Percentiles rank a stretch among this genome's conserved stretches.
Evolutionary conservation across 441 rosid genomes (phyloP).

Genomic region (Aleurites moluccanus): DNA sequence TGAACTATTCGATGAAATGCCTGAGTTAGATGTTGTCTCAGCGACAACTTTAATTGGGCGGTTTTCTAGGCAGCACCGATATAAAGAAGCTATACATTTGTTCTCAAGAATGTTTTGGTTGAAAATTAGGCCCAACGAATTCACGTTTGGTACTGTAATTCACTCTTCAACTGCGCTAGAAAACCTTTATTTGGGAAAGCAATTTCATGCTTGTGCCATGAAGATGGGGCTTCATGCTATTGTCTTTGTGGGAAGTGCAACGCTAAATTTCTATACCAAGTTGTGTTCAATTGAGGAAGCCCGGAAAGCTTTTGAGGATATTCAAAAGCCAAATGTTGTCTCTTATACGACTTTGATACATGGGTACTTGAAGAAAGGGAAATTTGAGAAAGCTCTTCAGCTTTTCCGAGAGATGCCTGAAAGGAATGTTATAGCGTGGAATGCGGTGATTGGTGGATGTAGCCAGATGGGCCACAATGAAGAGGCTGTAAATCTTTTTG

Average conservation of each 20-base stretch:
- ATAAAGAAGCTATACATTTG: conserved; percentile 46
- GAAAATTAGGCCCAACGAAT: conserved; percentile 63
- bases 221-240: conserved; percentile 61
- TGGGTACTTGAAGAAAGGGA: conserved; percentile 58
- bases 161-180: conserved; percentile 42
- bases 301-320: conserved; percentile 57
- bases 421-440: conserved; percentile 75
- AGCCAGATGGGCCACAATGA: conserved; percentile 74
- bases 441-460: conserved; percentile 69
- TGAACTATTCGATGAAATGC: conserved; percentile 53
- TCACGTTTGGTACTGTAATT: conserved; percentile 64
- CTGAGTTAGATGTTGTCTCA: conserved; percentile 44
- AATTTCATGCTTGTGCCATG: conserved; percentile 58
- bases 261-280: conserved; percentile 62
- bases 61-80: conserved; percentile 39
- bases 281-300: conserved; percentile 52
- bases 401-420: conserved; percentile 58
- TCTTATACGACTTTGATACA: conserved; percentile 59
- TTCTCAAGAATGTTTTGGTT: conserved; percentile 52
- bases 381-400: conserved; percentile 41
- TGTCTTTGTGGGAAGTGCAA: conserved; percentile 71
- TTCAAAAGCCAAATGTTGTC: conserved; percentile 57
- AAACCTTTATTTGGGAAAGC: conserved; percentile 51
- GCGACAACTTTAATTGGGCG: conserved; percentile 53
- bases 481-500: conserved; percentile 68